These are phyloP conservation scores for Aspergillus ruber DNA, from an alignment of 2,329 filamentous ascomycete species.

Conservation along the genomic window DNA sequence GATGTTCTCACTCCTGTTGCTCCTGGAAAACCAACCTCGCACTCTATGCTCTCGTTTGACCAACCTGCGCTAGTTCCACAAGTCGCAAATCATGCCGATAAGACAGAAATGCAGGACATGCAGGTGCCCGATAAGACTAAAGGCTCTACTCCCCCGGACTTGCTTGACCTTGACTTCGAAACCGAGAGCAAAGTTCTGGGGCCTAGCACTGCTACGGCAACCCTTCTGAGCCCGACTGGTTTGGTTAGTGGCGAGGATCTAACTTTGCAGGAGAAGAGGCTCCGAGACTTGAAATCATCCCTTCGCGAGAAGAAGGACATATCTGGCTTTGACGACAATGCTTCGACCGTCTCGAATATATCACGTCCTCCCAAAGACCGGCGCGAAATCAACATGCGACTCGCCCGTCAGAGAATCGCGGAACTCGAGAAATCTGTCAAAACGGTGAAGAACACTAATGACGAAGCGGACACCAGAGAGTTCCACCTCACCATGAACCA, in stretches of 20 bases:
- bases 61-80: conserved; percentile 15
- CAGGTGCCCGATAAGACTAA: too few relatives aligned
- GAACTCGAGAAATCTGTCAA: conserved; percentile 8
- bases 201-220: neutral
- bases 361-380: neutral
- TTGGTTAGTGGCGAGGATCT: neutral
- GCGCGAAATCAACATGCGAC: neutral
- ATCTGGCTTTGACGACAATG: neutral
- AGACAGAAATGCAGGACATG: too few relatives aligned
- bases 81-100: neutral
- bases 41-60: conserved; percentile 7
- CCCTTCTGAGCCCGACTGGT: neutral
- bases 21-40: neutral
- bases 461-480: conserved; percentile 17
- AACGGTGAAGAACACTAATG: conserved; percentile 1
- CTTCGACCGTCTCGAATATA: neutral
- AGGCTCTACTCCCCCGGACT: neutral
- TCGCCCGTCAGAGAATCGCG: conserved; percentile 4
- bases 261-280: neutral
- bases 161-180: neutral
- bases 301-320: neutral
- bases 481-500: conserved; percentile 28
- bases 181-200: neutral
- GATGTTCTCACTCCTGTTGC: conserved; percentile 7
- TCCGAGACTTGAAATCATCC: neutral